Base-by-base conservation (phyloP, 202 grass and related monocot species). In the Zizania palustris region DNA sequence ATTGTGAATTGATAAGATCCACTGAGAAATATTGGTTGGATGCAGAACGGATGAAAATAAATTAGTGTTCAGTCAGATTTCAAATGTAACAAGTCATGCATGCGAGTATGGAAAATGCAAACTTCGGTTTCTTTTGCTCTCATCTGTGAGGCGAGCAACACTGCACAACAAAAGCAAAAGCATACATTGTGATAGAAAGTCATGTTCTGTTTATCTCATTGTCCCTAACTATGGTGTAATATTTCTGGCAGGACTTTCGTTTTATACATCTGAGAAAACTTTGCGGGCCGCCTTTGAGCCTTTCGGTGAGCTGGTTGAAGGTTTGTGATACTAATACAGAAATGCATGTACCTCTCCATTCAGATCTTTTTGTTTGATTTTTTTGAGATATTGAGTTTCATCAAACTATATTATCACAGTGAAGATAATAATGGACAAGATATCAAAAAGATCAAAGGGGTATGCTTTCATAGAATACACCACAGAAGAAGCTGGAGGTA, bases 361-460 rank as follows among this genome's bases (percentile, higher is more conserved):
- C 22, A 70, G 42, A 4, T 79, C 16, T 71, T 44, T 82, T 67
- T 1, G 11, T 61, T 65, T 75, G 38, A 57, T 82, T 67, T 1
- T 9, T 61, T 65, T 75, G 38, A 57, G 33, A 74, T 84, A 49
- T 16, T 75, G 37, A 72, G 5, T 84, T 18, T 12, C 9, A 45
- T 19, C 42, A 11, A 74, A 65, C 65, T 85, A 38, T 6, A 63
- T 58, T 74, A 7, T 61, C 77, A 75, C 79, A 96, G 89, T 93
- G 6, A 89, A 99, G 87, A 91, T 99, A 78, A 95, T 99, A 88
- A 96, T 93, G 88, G 92, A 99, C 77, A 93, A 74, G 75, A 99
- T 99, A 88, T 99, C 92, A 51, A 91, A 91, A 90, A 95, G 96
- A 85, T 96, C 89, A 66, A 99, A 99, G 66, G 92, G 89, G 11